These are phyloP conservation scores for Trichosporon sp. DNA, from an alignment of 1,284 basidiomycete species.

Conservation along the genomic window DNA sequence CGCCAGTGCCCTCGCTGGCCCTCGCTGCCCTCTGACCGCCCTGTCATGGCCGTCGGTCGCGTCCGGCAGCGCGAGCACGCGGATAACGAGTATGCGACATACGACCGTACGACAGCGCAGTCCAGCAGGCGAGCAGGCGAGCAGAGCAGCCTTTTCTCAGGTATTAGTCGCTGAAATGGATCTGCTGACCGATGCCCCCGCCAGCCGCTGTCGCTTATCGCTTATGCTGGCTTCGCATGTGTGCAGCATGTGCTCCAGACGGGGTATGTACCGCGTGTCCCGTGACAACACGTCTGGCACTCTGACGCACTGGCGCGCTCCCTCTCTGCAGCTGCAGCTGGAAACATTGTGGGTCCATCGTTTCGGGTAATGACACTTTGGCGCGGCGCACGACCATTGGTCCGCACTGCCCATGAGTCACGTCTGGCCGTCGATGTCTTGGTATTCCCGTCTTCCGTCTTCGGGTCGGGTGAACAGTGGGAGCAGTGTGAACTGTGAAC, in stretches of 20 bases:
- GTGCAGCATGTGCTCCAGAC: not conserved
- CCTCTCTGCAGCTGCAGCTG: not conserved
- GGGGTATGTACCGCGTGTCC: not conserved
- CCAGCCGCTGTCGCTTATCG: not conserved
- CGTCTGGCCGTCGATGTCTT: not conserved
- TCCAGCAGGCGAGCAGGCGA: too few relatives aligned
- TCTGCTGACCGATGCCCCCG: not conserved
- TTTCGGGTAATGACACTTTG: not conserved
- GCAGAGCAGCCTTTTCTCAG: too few relatives aligned
- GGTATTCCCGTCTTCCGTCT: not conserved
- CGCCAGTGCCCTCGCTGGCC: not conserved
- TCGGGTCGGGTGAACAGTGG: not conserved
- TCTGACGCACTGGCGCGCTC: not conserved
- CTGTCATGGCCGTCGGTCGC: not conserved
- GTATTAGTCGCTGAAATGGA: not conserved
- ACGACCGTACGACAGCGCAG: not conserved
- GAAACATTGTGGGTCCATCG: not conserved
- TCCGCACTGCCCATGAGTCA: not conserved
- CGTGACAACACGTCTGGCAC: not conserved
- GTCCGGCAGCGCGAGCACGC: not conserved
- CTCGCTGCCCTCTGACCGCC: not conserved
- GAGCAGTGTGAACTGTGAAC: not conserved
- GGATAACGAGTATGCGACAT: not conserved
- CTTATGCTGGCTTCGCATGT: not conserved
- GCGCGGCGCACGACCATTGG: not conserved